A percentile compares a stretch with the other conserved stretches of the same genome.
These are phyloP conservation scores for Thelonectria rubi DNA, from an alignment of 2,329 filamentous ascomycete genomes.

Conservation along the genomic window DNA sequence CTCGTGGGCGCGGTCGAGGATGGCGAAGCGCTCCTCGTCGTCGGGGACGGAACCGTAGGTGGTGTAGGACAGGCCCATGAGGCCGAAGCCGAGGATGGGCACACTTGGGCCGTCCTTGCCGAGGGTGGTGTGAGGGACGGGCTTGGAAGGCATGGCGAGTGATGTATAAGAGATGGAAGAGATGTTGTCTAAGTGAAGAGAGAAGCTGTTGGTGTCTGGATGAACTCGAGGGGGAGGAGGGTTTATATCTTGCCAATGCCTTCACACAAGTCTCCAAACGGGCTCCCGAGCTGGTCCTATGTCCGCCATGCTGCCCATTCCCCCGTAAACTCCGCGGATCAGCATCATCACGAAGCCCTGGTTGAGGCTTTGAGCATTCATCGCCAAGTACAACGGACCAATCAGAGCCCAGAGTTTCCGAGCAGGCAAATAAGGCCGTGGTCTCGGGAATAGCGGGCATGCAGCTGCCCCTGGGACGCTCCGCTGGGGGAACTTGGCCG, in stretches of 20 bases:
- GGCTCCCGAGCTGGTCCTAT: neutral
- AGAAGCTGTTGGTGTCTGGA: neutral
- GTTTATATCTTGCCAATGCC: neutral
- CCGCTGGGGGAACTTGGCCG: neutral
- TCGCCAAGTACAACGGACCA: slow-evolving; percentile 17
- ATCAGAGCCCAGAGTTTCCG: slow-evolving; percentile 33
- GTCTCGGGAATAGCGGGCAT: neutral
- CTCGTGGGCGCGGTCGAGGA: slow-evolving; percentile 58
- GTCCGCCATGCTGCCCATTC: neutral
- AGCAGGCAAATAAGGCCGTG: slow-evolving; percentile 29
- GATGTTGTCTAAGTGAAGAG: neutral
- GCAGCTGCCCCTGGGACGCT: neutral
- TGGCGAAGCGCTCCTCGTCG: slow-evolving; percentile 57
- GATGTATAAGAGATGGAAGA: neutral
- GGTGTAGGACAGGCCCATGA: slow-evolving; percentile 54
- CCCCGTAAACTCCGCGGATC: neutral
- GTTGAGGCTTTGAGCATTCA: neutral
- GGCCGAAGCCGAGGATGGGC: slow-evolving; percentile 58
- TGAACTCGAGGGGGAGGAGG: neutral
- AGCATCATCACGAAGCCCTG: neutral
- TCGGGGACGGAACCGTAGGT: slow-evolving; percentile 43
- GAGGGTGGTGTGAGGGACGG: slow-evolving; percentile 36
- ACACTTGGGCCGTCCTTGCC: slow-evolving; percentile 61
- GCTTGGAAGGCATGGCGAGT: slow-evolving; percentile 4
- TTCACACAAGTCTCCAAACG: neutral